Base-by-base conservation (phyloP, 768 basidiomycete species). In the Russula lepida region DNA sequence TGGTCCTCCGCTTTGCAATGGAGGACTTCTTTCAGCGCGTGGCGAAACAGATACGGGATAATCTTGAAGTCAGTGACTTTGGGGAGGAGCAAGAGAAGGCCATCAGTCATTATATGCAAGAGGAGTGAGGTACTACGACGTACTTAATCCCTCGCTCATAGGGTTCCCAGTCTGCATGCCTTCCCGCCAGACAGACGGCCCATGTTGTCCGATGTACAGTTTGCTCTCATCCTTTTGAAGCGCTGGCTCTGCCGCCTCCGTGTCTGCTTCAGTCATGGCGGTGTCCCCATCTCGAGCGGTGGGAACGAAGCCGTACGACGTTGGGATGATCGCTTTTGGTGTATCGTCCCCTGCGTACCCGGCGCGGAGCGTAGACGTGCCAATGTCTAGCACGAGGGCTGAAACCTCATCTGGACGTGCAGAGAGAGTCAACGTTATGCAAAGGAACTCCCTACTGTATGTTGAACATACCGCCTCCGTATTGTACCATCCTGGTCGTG, bases 291-390 rank as follows among this genome's bases (percentile, higher is more conserved):
- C 77, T 46, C 72, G 56, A n/a, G 64, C 7, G 68, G 67, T 46
- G 73, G 72, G 60, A 74, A 80, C 80, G 72, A 85, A 94, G 33
- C 95, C 95, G 73, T 92, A 98, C 47, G 84, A 79, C 3, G 94
- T 89, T 8, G 97, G 89, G 64, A 95, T 84, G 63, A 98, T 85
- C 19, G 90, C 88, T 74, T 92, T 92, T 19, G 97, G 97, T 12
- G 89, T 83, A 69, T 98, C 97, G 74, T 98, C 95, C 49, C 97
- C 97, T 12, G 97, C 95, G 73, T 98, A 97, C 56, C 97, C 97
- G 12, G 93, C 92, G 71, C 97, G 86, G 56, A 95, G 76, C 9
- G 92, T 88, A 27, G 89, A 88, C 12, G 89, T 79, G 30, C 97
- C 97, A 70, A 98, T 88, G 76, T 99, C 97, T 39, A 99, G 77